These are phyloP conservation scores for Alisma plantagoaquatica DNA, from an alignment of 106 monocot species.

Conservation along the genomic window DNA sequence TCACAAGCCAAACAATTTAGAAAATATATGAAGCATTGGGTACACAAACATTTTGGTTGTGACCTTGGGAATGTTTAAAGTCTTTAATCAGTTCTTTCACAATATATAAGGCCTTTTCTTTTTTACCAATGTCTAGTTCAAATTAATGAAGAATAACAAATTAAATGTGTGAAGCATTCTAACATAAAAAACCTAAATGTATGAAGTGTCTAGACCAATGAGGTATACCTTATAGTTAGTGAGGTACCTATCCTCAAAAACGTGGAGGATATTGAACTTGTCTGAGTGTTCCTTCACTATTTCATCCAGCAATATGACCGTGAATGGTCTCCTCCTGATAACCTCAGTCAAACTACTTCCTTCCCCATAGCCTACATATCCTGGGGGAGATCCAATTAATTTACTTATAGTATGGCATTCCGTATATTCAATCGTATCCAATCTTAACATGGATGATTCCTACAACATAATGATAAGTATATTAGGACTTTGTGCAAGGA, in stretches of 20 bases:
- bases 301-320: slow-evolving; percentile 59
- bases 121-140: too few species aligned
- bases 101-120: too few species aligned
- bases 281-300: slow-evolving; percentile 80
- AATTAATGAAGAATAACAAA: too few species aligned
- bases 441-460: slow-evolving; percentile 63
- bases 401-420: slow-evolving; percentile 77
- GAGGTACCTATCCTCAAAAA: slow-evolving; percentile 73
- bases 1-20: too few species aligned
- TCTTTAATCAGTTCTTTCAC: too few species aligned
- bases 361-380: slow-evolving; percentile 70
- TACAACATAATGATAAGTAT: slow-evolving; percentile 4
- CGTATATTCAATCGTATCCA: slow-evolving; percentile 88
- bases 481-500: background rate
- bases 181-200: too few species aligned
- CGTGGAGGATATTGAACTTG: slow-evolving; percentile 64
- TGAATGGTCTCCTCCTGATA: slow-evolving; percentile 60
- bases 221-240: slow-evolving; percentile 67
- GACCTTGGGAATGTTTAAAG: too few species aligned
- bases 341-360: slow-evolving; percentile 75
- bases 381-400: slow-evolving; percentile 83
- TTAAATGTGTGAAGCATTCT: too few species aligned
- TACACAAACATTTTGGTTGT: too few species aligned
- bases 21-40: too few species aligned
- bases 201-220: too few species aligned